These are phyloP conservation scores for Trichocladium antarcticum DNA, from an alignment of 495 filamentous ascomycete species.

Conservation along the genomic window DNA sequence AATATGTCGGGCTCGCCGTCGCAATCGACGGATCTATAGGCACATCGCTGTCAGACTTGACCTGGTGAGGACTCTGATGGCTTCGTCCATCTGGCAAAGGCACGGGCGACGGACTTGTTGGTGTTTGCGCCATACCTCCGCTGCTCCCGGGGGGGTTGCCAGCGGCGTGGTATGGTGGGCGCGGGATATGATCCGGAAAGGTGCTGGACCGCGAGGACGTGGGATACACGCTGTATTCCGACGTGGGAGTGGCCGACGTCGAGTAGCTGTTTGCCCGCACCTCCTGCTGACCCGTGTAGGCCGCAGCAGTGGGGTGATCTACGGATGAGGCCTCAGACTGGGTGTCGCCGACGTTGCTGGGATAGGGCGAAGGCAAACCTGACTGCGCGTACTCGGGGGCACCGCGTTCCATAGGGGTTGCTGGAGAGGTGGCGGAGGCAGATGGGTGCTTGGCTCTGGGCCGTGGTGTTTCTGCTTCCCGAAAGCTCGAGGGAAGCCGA, in stretches of 20 bases:
- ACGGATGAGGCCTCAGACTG: slow-evolving; percentile 70
- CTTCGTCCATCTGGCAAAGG: slow-evolving; percentile 63
- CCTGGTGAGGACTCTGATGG: slow-evolving; percentile 55
- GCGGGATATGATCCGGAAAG: slow-evolving; percentile 67
- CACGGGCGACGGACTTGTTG: slow-evolving; percentile 96
- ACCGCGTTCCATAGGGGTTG: slow-evolving; percentile 70
- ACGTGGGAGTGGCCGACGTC: slow-evolving; percentile 70
- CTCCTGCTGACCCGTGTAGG: slow-evolving; percentile 64
- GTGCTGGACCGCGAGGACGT: slow-evolving; percentile 66
- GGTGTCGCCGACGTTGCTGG: slow-evolving; percentile 54
- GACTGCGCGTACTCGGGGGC: slow-evolving; percentile 91
- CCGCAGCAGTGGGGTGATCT: slow-evolving; percentile 81
- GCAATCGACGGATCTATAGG: slow-evolving; percentile 99
- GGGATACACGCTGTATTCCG: slow-evolving; percentile 76
- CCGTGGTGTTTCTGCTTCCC: too few relatives aligned
- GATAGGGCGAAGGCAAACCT: slow-evolving; percentile 89
- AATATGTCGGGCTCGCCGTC: slow-evolving; percentile 82
- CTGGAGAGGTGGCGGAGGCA: slow-evolving; percentile 23
- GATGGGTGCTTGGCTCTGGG: too few relatives aligned
- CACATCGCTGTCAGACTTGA: slow-evolving; percentile 88
- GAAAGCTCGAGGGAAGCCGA: too few relatives aligned
- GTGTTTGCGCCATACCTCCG: slow-evolving; percentile 85
- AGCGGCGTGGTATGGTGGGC: slow-evolving; percentile 59
- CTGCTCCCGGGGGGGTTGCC: slow-evolving; percentile 62
- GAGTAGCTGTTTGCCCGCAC: slow-evolving; percentile 59